Percentiles rank a stretch among this genome's conserved stretches.
These are phyloP conservation scores for Glycine tomentella DNA, from an alignment of 306 rosid species.

Conservation along the genomic window DNA sequence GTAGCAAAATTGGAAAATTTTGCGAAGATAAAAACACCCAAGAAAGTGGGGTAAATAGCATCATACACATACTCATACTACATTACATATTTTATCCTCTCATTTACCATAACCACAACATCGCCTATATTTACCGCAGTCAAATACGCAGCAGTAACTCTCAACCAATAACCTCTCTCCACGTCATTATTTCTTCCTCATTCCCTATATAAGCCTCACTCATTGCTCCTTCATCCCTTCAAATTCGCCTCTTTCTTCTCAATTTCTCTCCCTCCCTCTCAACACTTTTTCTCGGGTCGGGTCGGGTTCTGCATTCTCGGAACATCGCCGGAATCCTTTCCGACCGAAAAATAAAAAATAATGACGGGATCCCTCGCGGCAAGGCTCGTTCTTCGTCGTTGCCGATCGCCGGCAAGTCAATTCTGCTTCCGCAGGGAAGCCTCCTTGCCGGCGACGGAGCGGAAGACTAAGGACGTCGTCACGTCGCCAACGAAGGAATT, in stretches of 20 bases:
- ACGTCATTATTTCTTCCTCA: conserved; percentile 37
- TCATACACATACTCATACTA: no score
- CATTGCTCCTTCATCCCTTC: background rate
- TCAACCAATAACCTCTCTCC: conserved; percentile 18
- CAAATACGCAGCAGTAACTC: conserved; percentile 22
- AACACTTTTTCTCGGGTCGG: background rate
- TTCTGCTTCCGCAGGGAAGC: conserved; percentile 45
- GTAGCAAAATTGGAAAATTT: background rate
- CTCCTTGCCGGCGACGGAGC: conserved; percentile 56
- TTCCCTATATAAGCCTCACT: conserved; percentile 45
- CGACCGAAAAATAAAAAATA: background rate
- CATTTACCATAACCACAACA: background rate
- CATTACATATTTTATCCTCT: background rate
- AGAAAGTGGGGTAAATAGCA: background rate
- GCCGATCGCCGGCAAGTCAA: background rate
- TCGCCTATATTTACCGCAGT: conserved; percentile 34
- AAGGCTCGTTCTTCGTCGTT: conserved; percentile 42
- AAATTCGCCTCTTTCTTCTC: background rate
- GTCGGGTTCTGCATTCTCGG: conserved; percentile 39
- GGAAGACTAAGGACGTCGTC: background rate
- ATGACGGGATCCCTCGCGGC: conserved; percentile 64
- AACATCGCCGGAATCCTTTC: conserved; percentile 27
- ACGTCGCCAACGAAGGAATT: conserved; percentile 50
- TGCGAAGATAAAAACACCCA: background rate
- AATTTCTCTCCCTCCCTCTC: background rate